phyloP scores from a whole-genome alignment of 768 basidiomycete species.

The Tulasnella sp. region DNA sequence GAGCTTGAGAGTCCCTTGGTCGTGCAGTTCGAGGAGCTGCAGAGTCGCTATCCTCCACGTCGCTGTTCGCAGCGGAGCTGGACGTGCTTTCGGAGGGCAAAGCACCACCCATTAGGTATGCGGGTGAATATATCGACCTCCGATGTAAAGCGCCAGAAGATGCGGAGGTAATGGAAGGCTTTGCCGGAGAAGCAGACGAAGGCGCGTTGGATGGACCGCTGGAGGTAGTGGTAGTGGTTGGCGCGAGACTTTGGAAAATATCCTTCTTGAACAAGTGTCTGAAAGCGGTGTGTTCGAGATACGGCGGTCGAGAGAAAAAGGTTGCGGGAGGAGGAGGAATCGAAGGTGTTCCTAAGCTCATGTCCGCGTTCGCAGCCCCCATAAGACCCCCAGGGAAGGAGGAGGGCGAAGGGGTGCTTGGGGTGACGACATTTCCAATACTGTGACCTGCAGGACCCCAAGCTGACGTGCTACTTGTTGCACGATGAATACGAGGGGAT shows the following conservation, averaged over 20 bases:
- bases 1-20: neutral
- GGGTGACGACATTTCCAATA: neutral
- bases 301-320: slow-evolving; percentile 52
- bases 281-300: slow-evolving; percentile 66
- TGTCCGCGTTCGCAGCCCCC: neutral
- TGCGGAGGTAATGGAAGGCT: neutral
- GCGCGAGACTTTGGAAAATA: slow-evolving; percentile 26
- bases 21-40: neutral
- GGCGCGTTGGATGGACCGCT: neutral
- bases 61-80: slow-evolving; percentile 4
- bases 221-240: slow-evolving; percentile 20
- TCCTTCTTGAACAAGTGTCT: slow-evolving; percentile 56
- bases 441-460: neutral
- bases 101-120: neutral
- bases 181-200: neutral
- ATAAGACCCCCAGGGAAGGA: neutral
- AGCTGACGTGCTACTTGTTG: neutral
- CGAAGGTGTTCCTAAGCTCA: neutral
- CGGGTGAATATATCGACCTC: neutral
- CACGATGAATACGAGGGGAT: slow-evolving; percentile 1
- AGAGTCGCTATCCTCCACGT: slow-evolving; percentile 2
- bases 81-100: neutral
- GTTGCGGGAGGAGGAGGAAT: neutral
- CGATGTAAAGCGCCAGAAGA: neutral
- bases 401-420: neutral